phyloP scores from a whole-genome alignment of 1,139 yeast species.

The Scheffersomyces segobiensis region DNA sequence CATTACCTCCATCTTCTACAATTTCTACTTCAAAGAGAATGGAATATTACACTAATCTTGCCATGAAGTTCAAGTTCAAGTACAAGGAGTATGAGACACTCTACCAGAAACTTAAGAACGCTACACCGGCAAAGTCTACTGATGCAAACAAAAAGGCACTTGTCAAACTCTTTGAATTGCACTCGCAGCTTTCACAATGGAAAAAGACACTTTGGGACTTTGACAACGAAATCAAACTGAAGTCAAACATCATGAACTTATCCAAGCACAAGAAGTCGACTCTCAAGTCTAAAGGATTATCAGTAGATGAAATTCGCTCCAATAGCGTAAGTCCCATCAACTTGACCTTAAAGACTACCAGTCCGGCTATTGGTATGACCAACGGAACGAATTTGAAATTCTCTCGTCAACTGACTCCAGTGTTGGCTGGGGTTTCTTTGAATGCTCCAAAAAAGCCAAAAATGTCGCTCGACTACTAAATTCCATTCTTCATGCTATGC shows the following conservation, averaged over 20 bases:
- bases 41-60: conserved; percentile 29
- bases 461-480: conserved; percentile 13
- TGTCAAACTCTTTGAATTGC: conserved; percentile 24
- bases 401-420: neutral
- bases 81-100: conserved; percentile 41
- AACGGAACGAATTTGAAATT: neutral
- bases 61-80: conserved; percentile 35
- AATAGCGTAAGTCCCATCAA: conserved; percentile 7
- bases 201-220: conserved; percentile 29
- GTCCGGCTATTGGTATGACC: conserved; percentile 7
- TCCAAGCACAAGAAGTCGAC: conserved; percentile 33
- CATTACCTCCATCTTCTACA: conserved; percentile 1
- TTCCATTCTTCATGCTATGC: neutral
- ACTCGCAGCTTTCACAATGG: conserved; percentile 26
- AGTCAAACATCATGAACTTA: conserved; percentile 34
- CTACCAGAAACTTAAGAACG: conserved; percentile 19
- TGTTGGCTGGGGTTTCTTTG: neutral
- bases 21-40: conserved; percentile 17
- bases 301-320: conserved; percentile 1
- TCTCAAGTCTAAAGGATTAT: neutral
- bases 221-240: conserved; percentile 34
- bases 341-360: conserved; percentile 3
- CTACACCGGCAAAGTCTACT: conserved; percentile 5
- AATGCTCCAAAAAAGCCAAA: conserved; percentile 5
- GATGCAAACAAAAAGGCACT: conserved; percentile 19